Conservation (phyloP, 352 stramenopile genomes). For the Discostella stelligera region DNA sequence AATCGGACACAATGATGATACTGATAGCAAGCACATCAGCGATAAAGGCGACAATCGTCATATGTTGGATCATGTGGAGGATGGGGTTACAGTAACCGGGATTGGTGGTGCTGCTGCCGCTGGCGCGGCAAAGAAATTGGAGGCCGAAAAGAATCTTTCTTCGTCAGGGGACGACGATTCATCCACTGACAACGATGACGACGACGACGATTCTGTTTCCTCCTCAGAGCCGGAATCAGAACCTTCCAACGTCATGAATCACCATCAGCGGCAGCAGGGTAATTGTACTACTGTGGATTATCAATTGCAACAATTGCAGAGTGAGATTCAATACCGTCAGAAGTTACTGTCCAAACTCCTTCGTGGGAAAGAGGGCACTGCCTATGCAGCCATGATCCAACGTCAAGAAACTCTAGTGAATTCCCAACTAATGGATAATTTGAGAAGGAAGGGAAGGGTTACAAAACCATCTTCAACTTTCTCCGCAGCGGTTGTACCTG, state of each 20-base stretch:
- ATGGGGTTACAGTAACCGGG: neutral
- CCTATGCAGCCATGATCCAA: conserved; percentile 3
- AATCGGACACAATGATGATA: neutral
- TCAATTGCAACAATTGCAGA: conserved; percentile 1
- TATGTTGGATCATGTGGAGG: neutral
- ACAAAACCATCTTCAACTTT: neutral
- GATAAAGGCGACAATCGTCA: neutral
- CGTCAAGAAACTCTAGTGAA: conserved; percentile 1
- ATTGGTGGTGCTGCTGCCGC: neutral
- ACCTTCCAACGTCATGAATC: neutral
- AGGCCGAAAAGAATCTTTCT: neutral
- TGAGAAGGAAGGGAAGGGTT: neutral
- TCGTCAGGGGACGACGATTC: neutral
- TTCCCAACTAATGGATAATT: neutral
- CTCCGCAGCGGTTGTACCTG: neutral
- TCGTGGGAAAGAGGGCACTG: conserved; percentile 8
- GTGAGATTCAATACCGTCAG: conserved; percentile 1
- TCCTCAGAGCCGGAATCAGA: conserved; percentile 4
- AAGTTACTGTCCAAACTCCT: conserved; percentile 5
- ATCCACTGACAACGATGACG: neutral
- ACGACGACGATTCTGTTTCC: neutral
- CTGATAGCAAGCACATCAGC: neutral
- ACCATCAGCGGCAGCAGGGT: neutral
- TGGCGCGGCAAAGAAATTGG: neutral
- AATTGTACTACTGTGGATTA: neutral